Conservation (phyloP, 1,139 yeast species). For the Spathaspora sp. region DNA sequence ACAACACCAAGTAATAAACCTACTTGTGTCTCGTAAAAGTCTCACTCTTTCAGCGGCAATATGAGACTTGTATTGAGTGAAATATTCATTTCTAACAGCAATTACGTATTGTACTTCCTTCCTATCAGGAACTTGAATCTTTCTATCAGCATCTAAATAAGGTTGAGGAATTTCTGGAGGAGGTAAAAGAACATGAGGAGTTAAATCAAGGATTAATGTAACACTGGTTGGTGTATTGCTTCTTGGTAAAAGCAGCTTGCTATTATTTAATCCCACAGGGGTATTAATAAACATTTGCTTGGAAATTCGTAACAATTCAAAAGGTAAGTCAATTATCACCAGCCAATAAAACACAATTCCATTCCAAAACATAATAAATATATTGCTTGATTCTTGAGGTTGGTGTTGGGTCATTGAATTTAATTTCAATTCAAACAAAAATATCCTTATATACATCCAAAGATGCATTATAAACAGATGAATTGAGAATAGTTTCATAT, state of each 20-base stretch:
- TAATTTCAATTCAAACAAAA: slow-evolving; percentile 12
- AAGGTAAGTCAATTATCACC: slow-evolving; percentile 7
- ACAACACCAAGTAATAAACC: slow-evolving; percentile 39
- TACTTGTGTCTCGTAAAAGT: slow-evolving; percentile 35
- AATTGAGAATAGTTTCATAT: slow-evolving; percentile 8
- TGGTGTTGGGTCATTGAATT: slow-evolving; percentile 8
- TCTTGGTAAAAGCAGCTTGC: slow-evolving; percentile 15
- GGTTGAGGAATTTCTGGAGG: slow-evolving; percentile 47
- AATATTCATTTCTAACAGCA: slow-evolving; percentile 36
- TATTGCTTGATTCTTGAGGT: slow-evolving; percentile 7
- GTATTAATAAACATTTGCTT: slow-evolving; percentile 5
- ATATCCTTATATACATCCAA: slow-evolving; percentile 11
- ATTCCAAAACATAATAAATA: slow-evolving; percentile 2
- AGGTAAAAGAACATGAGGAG: slow-evolving; percentile 14
- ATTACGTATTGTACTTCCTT: slow-evolving; percentile 28
- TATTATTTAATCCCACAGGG: slow-evolving; percentile 14
- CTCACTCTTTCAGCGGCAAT: slow-evolving; percentile 41
- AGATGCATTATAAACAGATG: slow-evolving; percentile 6
- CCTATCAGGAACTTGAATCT: slow-evolving; percentile 34
- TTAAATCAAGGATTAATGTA: slow-evolving; percentile 18
- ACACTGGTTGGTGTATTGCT: slow-evolving; percentile 19
- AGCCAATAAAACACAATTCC: slow-evolving; percentile 9
- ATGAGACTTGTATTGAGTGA: slow-evolving; percentile 35
- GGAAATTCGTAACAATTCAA: slow-evolving; percentile 9
- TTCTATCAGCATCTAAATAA: slow-evolving; percentile 38